Percentiles rank a stretch among this genome's conserved stretches.
phyloP scores from a whole-genome alignment of 2,329 filamentous ascomycete species.

The Gnomoniopsis smithogilvyi region DNA sequence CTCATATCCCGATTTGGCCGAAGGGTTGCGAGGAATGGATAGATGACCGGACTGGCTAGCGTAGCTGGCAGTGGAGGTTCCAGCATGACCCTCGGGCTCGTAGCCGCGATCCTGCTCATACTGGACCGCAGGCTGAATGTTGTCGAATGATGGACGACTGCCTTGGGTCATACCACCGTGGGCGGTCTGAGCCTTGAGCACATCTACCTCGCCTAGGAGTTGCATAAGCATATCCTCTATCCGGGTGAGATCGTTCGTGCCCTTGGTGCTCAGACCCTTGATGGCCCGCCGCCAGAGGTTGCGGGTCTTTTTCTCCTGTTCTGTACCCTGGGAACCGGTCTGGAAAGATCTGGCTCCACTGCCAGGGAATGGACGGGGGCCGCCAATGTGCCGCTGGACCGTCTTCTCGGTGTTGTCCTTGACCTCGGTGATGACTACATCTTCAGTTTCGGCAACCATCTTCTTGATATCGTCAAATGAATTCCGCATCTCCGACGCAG shows the following conservation, averaged over 20 bases:
- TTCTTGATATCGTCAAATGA: conserved; percentile 95
- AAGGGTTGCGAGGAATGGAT: conserved; percentile 54
- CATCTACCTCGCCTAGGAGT: conserved; percentile 87
- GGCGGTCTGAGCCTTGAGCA: conserved; percentile 62
- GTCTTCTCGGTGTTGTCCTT: conserved; percentile 85
- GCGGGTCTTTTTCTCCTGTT: conserved; percentile 71
- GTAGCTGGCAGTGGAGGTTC: conserved; percentile 69
- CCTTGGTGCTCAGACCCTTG: conserved; percentile 84
- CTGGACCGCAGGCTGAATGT: conserved; percentile 58
- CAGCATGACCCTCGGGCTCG: conserved; percentile 77
- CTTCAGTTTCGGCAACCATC: conserved; percentile 86
- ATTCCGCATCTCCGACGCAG: conserved; percentile 93
- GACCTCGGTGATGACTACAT: conserved; percentile 81
- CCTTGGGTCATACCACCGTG: conserved; percentile 41
- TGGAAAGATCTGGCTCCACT: conserved; percentile 59
- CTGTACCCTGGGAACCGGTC: conserved; percentile 52
- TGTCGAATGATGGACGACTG: conserved; percentile 63
- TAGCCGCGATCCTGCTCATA: conserved; percentile 73
- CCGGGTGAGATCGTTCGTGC: conserved; percentile 79
- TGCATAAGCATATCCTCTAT: conserved; percentile 93
- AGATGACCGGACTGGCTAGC: conserved; percentile 75
- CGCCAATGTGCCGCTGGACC: conserved; percentile 76
- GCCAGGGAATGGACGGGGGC: conserved; percentile 78
- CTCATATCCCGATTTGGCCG: conserved; percentile 42
- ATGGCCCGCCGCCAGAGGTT: conserved; percentile 94